These are phyloP conservation scores for Aspergillus awamori DNA, from an alignment of 2,329 filamentous ascomycete species.

Conservation along the genomic window DNA sequence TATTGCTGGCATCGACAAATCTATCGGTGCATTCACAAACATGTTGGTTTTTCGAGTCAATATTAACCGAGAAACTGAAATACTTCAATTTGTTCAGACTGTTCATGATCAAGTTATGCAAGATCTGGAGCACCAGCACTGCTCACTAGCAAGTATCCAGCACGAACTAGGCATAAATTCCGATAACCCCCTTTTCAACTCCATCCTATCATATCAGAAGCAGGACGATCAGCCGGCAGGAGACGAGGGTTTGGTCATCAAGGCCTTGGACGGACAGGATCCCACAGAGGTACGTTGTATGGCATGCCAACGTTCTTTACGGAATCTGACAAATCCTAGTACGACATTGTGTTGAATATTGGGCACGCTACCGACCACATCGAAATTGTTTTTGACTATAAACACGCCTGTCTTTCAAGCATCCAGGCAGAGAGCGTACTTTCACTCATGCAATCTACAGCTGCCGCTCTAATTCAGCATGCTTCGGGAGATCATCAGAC, in stretches of 20 bases:
- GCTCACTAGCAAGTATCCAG: neutral
- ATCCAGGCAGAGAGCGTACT: neutral
- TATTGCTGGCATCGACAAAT: neutral
- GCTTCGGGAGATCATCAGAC: neutral
- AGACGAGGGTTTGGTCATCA: neutral
- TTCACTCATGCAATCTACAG: neutral
- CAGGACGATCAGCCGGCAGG: neutral
- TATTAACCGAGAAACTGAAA: neutral
- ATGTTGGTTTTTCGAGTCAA: slow-evolving; percentile 3
- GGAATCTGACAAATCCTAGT: neutral
- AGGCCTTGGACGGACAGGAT: neutral
- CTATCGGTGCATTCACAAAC: slow-evolving; percentile 9
- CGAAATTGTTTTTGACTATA: neutral
- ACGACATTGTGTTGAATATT: neutral
- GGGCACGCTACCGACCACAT: neutral
- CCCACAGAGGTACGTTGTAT: neutral
- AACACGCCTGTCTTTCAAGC: neutral
- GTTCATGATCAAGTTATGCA: neutral
- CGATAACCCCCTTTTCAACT: too few species aligned
- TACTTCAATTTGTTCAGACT: neutral
- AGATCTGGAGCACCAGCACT: neutral
- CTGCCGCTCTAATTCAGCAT: neutral
- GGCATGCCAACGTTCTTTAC: neutral
- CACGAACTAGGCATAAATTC: neutral
- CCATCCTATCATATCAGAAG: neutral